Evolutionary conservation across 352 stramenopile species (phyloP), one percentile per base, ranked within the genome.

Genomic region (Pythium pectinolyticum): DNA sequence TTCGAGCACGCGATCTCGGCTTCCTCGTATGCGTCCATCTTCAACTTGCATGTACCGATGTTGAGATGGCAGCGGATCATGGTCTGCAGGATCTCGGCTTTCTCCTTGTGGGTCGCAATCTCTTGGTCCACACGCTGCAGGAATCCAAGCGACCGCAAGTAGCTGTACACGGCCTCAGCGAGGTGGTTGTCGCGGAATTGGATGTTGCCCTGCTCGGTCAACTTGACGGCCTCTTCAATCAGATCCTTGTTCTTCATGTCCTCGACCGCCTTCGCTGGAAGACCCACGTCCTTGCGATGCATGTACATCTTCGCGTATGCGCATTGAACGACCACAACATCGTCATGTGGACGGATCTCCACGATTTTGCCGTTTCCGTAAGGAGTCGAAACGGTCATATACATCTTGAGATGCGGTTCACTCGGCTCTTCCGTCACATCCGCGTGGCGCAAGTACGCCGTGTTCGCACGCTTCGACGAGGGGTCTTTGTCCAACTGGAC

Each of bases 31-130:
- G 63, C 67, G 53, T 90, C 74, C 6, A 82, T 60, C 66, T 92
- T 92, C 55, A 95, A 75, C 55, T 93, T 95, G 78, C 82, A 95
- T 10, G 86, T 86, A 17, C 78, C 78, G 53, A 95, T 89, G 60
- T 95, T 95, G 22, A 95, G 68, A 57, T 95, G 86, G 57, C 86
- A 95, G 32, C 86, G 86, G 39, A 95, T 91, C 86, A 95, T 95
- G 17, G 86, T 95, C 74, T 93, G 84, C 17, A 95, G 77, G 58
- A 93, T 90, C 30, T 74, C 88, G 39, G 86, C 86, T 65, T 93
- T 95, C 43, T 95, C 80, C 63, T 95, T 95, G 68, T 95, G 82
- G 0, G 84, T 93, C 15, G 86, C 81, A 8, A 39, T 68, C 30
- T 92, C 81, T 54, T 95, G 84, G 48, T 93, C 63, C 28, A 95